Evolutionary conservation across 1,284 basidiomycete species (phyloP), one percentile per base, ranked within the genome.

Genomic region (Malassezia vespertilionis): DNA sequence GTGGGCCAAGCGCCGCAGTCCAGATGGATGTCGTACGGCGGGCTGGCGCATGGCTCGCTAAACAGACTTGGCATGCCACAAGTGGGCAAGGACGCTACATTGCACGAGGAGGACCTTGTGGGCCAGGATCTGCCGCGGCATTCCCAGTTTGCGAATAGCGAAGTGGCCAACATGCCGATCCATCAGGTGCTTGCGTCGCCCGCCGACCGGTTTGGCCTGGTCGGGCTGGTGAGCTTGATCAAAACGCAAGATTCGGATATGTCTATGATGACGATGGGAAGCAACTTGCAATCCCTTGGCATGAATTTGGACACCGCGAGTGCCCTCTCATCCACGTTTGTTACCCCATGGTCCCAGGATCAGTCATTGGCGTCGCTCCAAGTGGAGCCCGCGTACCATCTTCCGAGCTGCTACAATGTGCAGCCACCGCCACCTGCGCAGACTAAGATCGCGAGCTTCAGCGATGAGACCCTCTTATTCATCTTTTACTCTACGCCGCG

Each of bases 391-490:
- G 73, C 90, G 67, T 96, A 84, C 69, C 83, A 86, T 60, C 78
- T 95, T 47, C 91, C 91, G 14, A 76, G 80, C 37, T 96, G 90
- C 74, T 96, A 96, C 68, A 88, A 83, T 69, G 90, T 96, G 33
- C 84, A 87, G 60, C 82, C 91, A 26, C 84, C 86, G 22, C 82
- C 88, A 37, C 84, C 86, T 31, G 85, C 87, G 5, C 83, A 86
- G 51, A 79, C 74, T 57, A 97, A 96, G 75, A 83, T 86, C 24
- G 77, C 78, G 8, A 82, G 83, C 54, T 95, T 97, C 72, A 84
- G 83, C 67, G 91, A 97, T 73, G 91, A 97, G 75, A 96, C 91
- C 22, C 74, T 97, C 30, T 96, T 97, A 75, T 95, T 88, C 78
- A 91, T 95, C 80, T 97, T 97, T 76, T 97, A 97, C 75, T 83